phyloP scores from a whole-genome alignment of 2,329 filamentous ascomycete genomes.

The Fusarium nurragi region DNA sequence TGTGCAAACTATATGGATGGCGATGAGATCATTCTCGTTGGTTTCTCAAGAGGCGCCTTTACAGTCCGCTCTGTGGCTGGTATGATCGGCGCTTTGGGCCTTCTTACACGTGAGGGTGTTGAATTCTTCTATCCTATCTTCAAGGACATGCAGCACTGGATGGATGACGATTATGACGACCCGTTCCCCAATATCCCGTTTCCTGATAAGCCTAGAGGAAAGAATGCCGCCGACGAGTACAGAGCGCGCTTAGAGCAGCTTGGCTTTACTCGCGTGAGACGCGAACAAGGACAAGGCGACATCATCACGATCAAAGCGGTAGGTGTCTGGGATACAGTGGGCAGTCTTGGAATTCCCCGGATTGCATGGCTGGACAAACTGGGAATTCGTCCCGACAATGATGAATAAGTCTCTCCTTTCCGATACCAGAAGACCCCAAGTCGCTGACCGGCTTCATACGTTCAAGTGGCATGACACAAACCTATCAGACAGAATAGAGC shows the following conservation, averaged over 20 bases:
- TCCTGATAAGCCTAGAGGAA: constrained; percentile 58
- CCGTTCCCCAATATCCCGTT: constrained; percentile 60
- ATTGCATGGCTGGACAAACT: constrained; percentile 57
- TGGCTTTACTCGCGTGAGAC: constrained; percentile 55
- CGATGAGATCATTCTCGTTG: constrained; percentile 65
- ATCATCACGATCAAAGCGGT: constrained; percentile 57
- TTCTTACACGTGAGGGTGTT: constrained; percentile 63
- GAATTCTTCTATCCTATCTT: constrained; percentile 65
- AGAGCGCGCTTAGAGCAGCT: constrained; percentile 56
- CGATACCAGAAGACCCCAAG: neutral
- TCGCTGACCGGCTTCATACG: constrained; percentile 50
- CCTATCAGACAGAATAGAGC: constrained; percentile 62
- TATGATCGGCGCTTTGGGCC: constrained; percentile 61
- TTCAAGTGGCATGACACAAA: constrained; percentile 65
- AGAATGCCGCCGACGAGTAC: constrained; percentile 54
- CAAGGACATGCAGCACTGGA: constrained; percentile 66
- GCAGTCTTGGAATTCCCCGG: constrained; percentile 57
- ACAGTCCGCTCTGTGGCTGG: constrained; percentile 66
- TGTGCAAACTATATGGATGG: constrained; percentile 69
- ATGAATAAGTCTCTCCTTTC: constrained; percentile 54
- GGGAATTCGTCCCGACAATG: constrained; percentile 56
- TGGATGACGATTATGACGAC: constrained; percentile 56
- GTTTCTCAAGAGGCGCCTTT: constrained; percentile 68
- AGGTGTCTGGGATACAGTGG: constrained; percentile 60
- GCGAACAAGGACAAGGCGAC: constrained; percentile 51